Evolutionary conservation across 2,329 filamentous ascomycete species (phyloP).

Genomic region (Scleromitrula shiraiana): DNA sequence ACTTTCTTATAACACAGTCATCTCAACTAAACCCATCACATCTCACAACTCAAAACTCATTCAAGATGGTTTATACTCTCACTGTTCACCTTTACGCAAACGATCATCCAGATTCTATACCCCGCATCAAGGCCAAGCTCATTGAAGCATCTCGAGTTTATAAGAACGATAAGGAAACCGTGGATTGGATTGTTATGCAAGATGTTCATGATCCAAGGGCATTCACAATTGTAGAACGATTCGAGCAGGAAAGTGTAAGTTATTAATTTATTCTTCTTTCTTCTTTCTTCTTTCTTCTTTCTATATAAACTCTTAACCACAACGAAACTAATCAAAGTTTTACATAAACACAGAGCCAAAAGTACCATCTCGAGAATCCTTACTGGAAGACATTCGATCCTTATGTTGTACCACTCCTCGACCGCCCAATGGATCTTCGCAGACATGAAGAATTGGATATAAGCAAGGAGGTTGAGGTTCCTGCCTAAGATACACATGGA

Average conservation of each 20-base stretch:
- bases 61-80: slow-evolving; percentile 60
- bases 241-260: slow-evolving; percentile 55
- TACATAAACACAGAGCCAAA: slow-evolving; percentile 38
- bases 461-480: slow-evolving; percentile 39
- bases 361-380: slow-evolving; percentile 48
- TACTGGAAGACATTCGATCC: slow-evolving; percentile 59
- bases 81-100: slow-evolving; percentile 65
- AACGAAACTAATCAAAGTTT: not conserved
- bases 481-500: too few relatives aligned
- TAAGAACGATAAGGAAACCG: slow-evolving; percentile 61
- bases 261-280: too few relatives aligned
- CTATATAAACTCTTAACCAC: slow-evolving; percentile 14
- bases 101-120: slow-evolving; percentile 52
- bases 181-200: slow-evolving; percentile 72
- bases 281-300: too few relatives aligned
- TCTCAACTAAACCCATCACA: too few relatives aligned
- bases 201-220: slow-evolving; percentile 57
- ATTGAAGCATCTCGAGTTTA: slow-evolving; percentile 68
- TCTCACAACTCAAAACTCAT: not conserved
- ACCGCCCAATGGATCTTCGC: slow-evolving; percentile 60
- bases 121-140: slow-evolving; percentile 63
- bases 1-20: too few relatives aligned
- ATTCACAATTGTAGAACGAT: slow-evolving; percentile 70
- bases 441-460: slow-evolving; percentile 60
- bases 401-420: slow-evolving; percentile 61